These are phyloP conservation scores for Syzygium jambos DNA, from an alignment of 345 rosid genomes.

Conservation along the genomic window DNA sequence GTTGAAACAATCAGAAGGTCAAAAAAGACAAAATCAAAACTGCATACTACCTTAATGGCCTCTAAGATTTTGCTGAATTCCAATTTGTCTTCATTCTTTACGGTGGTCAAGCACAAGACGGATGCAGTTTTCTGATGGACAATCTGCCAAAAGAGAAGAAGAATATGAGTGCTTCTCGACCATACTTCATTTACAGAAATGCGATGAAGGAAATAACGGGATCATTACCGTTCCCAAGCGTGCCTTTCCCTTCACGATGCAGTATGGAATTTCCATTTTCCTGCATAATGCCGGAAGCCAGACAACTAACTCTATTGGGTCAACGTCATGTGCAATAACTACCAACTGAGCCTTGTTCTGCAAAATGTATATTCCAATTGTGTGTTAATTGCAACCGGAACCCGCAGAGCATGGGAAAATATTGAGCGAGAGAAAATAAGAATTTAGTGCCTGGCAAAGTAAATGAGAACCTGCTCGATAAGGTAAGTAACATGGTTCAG, in stretches of 20 bases:
- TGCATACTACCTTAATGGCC: constrained; percentile 55
- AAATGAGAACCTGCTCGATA: constrained; percentile 44
- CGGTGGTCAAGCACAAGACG: constrained; percentile 61
- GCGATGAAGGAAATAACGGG: background rate
- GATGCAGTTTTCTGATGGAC: constrained; percentile 74
- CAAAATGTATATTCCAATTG: background rate
- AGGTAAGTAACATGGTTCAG: constrained; percentile 72
- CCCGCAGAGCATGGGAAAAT: background rate
- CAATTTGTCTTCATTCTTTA: constrained; percentile 70
- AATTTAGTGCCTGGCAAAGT: background rate
- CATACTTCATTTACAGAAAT: background rate
- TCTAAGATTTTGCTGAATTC: constrained; percentile 69
- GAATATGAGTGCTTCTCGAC: background rate
- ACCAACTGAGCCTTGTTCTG: constrained; percentile 71
- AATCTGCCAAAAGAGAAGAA: constrained; percentile 22
- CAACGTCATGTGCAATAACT: constrained; percentile 50
- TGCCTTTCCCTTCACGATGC: constrained; percentile 50
- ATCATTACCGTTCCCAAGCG: constrained; percentile 37
- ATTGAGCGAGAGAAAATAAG: background rate
- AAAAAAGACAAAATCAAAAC: background rate
- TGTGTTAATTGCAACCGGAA: background rate
- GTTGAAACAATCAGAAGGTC: background rate
- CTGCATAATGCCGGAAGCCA: constrained; percentile 60
- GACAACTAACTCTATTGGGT: constrained; percentile 50
- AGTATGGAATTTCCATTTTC: constrained; percentile 53